phyloP scores from a whole-genome alignment of 148 eudicot genomes.

The Arctostaphylos glauca region DNA sequence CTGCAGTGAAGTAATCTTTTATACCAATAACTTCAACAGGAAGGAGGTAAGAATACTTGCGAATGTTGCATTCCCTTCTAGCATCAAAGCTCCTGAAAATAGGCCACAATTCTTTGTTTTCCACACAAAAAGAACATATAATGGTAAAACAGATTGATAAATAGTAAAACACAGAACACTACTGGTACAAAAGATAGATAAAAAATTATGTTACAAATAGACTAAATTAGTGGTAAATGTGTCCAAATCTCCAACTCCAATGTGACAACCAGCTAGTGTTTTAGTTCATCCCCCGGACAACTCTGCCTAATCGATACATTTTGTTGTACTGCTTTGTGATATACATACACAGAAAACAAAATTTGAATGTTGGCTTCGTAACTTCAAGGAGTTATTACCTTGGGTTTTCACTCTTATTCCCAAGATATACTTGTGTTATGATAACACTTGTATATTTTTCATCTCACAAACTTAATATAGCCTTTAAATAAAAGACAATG shows the following conservation, averaged over 20 bases:
- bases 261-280: not conserved
- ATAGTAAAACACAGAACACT: not conserved
- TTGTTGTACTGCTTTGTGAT: not conserved
- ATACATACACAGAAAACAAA: not conserved
- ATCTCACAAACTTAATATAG: not conserved
- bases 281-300: not conserved
- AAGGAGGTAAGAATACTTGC: conserved; percentile 85
- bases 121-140: not conserved
- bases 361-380: not conserved
- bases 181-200: not conserved
- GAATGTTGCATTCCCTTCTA: conserved; percentile 74
- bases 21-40: conserved; percentile 83
- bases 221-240: too few relatives aligned
- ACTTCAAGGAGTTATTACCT: not conserved
- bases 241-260: too few relatives aligned
- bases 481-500: not conserved
- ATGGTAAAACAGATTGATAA: not conserved
- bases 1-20: conserved; percentile 35
- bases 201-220: not conserved
- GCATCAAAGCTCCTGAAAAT: conserved; percentile 77
- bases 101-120: not conserved
- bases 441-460: not conserved
- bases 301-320: not conserved
- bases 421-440: not conserved
- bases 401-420: not conserved